Percentiles rank a stretch among this genome's conserved stretches.
Evolutionary conservation across 1,139 yeast genomes (phyloP).

Genomic region (Pichia sp.): DNA sequence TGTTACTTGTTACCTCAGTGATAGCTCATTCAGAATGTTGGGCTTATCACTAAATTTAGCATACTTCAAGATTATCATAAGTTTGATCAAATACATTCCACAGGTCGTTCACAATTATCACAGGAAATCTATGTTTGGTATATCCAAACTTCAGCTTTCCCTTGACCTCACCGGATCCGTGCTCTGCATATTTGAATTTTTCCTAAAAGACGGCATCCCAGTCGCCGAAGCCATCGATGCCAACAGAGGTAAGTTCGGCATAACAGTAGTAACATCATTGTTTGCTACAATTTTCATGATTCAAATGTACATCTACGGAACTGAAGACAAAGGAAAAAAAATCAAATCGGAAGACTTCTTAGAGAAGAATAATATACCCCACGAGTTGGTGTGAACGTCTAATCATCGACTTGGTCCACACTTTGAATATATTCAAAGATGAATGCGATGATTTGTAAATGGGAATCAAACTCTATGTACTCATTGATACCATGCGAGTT

Average conservation of each 20-base stretch:
- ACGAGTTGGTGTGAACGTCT: too few relatives aligned
- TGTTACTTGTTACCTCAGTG: conserved; percentile 11
- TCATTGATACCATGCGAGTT: conserved; percentile 58
- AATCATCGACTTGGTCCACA: conserved; percentile 12
- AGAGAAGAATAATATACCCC: too few relatives aligned
- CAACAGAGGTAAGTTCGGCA: conserved; percentile 32
- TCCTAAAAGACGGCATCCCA: conserved; percentile 25
- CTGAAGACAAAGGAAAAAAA: conserved; percentile 2
- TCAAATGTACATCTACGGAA: conserved; percentile 23
- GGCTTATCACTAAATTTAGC: conserved; percentile 39
- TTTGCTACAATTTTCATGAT: conserved; percentile 30
- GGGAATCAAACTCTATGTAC: conserved; percentile 42
- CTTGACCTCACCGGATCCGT: conserved; percentile 51
- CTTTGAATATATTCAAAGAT: conserved; percentile 28
- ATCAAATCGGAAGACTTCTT: too few relatives aligned
- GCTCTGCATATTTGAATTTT: conserved; percentile 42
- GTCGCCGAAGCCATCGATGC: conserved; percentile 22
- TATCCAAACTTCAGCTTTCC: conserved; percentile 43
- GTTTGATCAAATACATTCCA: conserved; percentile 54
- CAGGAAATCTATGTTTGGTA: conserved; percentile 51
- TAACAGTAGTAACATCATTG: conserved; percentile 30
- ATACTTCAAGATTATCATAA: conserved; percentile 46
- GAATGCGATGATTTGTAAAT: conserved; percentile 52
- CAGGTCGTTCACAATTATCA: conserved; percentile 48
- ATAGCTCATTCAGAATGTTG: conserved; percentile 17